Base-by-base conservation (phyloP, 257 asterid species). In the Petunia axillaris region DNA sequence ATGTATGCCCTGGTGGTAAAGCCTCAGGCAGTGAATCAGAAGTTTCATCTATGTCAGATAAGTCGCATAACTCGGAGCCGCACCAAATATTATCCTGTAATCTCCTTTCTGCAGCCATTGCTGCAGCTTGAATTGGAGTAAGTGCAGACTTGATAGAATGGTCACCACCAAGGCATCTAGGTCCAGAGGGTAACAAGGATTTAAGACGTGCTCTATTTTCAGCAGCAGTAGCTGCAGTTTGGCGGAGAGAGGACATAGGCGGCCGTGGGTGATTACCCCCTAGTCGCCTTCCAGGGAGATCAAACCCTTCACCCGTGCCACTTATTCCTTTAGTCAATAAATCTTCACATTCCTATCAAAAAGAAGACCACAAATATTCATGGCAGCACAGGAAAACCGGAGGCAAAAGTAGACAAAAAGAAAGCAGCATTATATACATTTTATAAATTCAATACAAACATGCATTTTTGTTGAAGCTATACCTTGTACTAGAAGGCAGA, bases 61-160 rank as follows among this genome's bases (percentile, higher is more conserved):
- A 77, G 79, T 91, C 93, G 65, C 55, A 89, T 52, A 83, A 87
- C 78, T 93, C 98, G 2, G 97, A 90, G 79, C 91, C 99, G 88
- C 98, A 95, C 99, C 99, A 95, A 62, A 93, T 84, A 82, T 93
- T 88, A 78, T 95, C 99, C 86, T 59, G 89, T 6, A 87, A 85
- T 87, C 99, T 93, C 89, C 98, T 92, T 87, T 93, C 99, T 14
- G 98, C 99, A 82, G 99, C 99, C 98, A 93, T 93, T 83, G 97
- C 98, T 84, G 99, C 99, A 77, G 99, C 99, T 89, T 93, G 97
- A 44, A 76, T 81, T 52, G 99, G 98, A 84, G 89, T 91, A 75
- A 95, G 96, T 37, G 95, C 88, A 81, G 59, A 83, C 96, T 86
- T 95, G 76, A 92, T 85, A 78, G 96, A 87, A 74, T 83, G 89